Conservation (phyloP, 352 stramenopile genomes). For the Halophytophthora batemanensis region DNA sequence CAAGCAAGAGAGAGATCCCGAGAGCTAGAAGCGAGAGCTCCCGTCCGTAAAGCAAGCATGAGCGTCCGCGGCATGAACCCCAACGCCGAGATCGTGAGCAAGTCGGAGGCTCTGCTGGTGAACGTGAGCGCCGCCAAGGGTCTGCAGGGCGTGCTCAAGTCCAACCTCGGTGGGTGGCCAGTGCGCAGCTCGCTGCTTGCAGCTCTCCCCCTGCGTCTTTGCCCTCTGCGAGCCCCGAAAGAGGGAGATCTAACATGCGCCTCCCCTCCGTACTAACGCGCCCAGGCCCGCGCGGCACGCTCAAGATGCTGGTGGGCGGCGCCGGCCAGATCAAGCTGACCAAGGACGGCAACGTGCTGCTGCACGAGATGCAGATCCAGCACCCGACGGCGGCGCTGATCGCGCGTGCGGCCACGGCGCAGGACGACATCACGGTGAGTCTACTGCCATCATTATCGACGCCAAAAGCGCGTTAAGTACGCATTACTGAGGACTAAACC, state of each 20-base stretch:
- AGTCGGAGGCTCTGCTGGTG: conserved; percentile 94
- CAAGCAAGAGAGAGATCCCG: background rate
- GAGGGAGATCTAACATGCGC: conserved; percentile 2
- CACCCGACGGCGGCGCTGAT: conserved; percentile 99
- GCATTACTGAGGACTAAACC: background rate
- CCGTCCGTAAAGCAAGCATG: conserved; percentile 47
- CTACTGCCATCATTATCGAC: too few relatives aligned
- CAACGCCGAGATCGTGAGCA: conserved; percentile 97
- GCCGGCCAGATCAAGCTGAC: conserved; percentile 99
- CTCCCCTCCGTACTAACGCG: background rate
- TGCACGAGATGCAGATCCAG: conserved; percentile 99
- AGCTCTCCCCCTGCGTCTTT: background rate
- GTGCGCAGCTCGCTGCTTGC: too few relatives aligned
- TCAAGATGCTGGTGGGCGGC: conserved; percentile 99
- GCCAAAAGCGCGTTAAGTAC: background rate
- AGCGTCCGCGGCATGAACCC: conserved; percentile 89
- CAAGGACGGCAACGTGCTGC: conserved; percentile 98
- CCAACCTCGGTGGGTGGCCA: conserved; percentile 77
- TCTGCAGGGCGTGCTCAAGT: conserved; percentile 95
- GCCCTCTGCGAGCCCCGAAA: background rate
- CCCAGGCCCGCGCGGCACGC: conserved; percentile 94
- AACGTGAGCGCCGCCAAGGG: conserved; percentile 97
- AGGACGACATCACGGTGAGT: conserved; percentile 89
- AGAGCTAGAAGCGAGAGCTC: conserved; percentile 1
- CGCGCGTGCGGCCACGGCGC: conserved; percentile 96